Evolutionary conservation across 768 basidiomycete genomes (phyloP).

Genomic region (Kwoniella mangroviensis): DNA sequence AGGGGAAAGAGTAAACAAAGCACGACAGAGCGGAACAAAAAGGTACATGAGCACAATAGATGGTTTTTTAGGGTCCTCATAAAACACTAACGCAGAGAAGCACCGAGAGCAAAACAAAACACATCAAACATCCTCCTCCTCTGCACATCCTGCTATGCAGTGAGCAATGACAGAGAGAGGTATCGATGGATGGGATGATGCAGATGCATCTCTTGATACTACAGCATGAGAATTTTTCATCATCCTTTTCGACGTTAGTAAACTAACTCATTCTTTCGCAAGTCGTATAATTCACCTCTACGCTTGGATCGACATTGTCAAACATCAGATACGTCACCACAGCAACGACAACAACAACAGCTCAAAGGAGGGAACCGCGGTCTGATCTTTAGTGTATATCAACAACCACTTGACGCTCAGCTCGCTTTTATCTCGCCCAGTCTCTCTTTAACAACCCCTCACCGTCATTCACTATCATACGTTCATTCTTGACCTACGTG

Average conservation of each 20-base stretch:
- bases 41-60: constrained; percentile 7
- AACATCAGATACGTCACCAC: background rate
- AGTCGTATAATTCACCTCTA: constrained; percentile 1
- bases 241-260: background rate
- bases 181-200: constrained; percentile 5
- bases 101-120: background rate
- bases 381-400: background rate
- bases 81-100: background rate
- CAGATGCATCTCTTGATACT: background rate
- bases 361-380: background rate
- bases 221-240: background rate
- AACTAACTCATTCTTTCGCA: background rate
- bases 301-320: constrained; percentile 4
- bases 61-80: constrained; percentile 11
- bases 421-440: background rate
- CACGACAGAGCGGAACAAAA: background rate
- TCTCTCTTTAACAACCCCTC: background rate
- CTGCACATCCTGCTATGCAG: constrained; percentile 4
- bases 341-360: constrained; percentile 1
- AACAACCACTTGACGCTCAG: background rate
- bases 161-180: background rate
- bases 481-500: background rate
- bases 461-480: background rate
- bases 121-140: background rate
- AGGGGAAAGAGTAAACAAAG: background rate